Evolutionary conservation across 495 filamentous ascomycete genomes (phyloP), one percentile per base, ranked within the genome.

Genomic region (Penicillium lagena): DNA sequence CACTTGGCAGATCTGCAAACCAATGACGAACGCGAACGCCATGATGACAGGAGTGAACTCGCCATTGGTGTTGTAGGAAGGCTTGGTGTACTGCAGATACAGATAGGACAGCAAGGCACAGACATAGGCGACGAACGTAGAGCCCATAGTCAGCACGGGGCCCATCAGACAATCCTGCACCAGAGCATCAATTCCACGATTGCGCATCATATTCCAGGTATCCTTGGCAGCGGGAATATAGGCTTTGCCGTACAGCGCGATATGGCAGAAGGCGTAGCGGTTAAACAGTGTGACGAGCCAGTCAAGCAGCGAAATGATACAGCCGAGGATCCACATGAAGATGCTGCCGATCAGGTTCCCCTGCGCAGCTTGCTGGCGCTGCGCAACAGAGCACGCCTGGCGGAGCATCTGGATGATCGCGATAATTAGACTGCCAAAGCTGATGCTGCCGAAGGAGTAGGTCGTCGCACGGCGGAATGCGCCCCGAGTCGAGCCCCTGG

Each of bases 391-490:
- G 56, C 82, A 87, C 0, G 83, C 66, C 56, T 95, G 89, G 9
- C 86, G 72, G 9, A 96, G 60, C 53, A 85, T 79, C 51, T 95
- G 85, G 70, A 97, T 86, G 42, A 96, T 70, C n/a, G 89, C 87
- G 14, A 96, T 85, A 9, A 95, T 60, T 29, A 97, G 51, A 40
- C 86, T 91, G 2, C 91, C 90, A 22, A 96, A 73, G 42, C 81
- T 85, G 60, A 96, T 93, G 42, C 85, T 90, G 15, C 91, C 90
- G 53, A 95, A 96, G 33, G 85, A 90, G 66, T 91, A 95, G 2
- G 90, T 94, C 37, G 89, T 74, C 4, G 89, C 76, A 34, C 89
- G 77, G 45, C 78, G 79, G 41, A 91, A 78, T 3, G 71, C 73
- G 12, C 88, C 86, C 7, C 87, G 75, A 1, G 91, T 95, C 7